Base-by-base conservation (phyloP, 2,329 filamentous ascomycete species). In the Sporothrix phasma region DNA sequence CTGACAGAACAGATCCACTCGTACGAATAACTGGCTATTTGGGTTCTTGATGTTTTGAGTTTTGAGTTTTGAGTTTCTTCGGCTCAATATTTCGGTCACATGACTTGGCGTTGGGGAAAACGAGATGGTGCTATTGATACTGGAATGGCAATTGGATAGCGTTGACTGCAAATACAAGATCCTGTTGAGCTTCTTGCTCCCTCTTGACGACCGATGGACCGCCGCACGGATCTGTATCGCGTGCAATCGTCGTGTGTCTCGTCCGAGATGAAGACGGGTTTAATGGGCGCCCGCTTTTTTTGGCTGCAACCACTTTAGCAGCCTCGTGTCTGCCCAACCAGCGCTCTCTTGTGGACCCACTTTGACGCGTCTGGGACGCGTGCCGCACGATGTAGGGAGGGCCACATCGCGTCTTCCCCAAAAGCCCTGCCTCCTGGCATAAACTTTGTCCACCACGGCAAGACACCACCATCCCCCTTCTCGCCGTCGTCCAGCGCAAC, bases 221-320 rank as follows among this genome's bases (percentile, higher is more conserved):
- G 6, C 41, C 41, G 19, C 41, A n/a, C 19, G 29, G 39, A n/a
- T n/a, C n/a, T 34, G 31, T 31, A 47, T 47, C 8, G 43, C 41
- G 41, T 59, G 34, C 54, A 45, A 41, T 22, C 34, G 31, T 41
- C 6, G 11, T 45, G 22, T 26, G 11, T 34, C 49, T 54, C 31
- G 29, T 4, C 31, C 3, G 37, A 58, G n/a, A n/a, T n/a, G n/a
- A n/a, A n/a, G n/a, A n/a, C n/a, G n/a, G n/a, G 54, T 58, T 58
- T 58, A 58, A 58, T 58, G 54, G 54, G 54, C 39, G 54, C 54
- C 54, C 37, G 43, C 54, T 26, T 29, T 26, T 29, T 58, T 41
- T 11, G 17, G 19, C 62, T 68, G 68, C 68, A 68, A 67, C 65
- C 68, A 69, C 68, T 69, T 68, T 65, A 67, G 62, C 63, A 60